Percentiles rank a stretch among this genome's conserved stretches.
Evolutionary conservation across 2,329 filamentous ascomycete species (phyloP).

Genomic region (Lachnum nothofagi): DNA sequence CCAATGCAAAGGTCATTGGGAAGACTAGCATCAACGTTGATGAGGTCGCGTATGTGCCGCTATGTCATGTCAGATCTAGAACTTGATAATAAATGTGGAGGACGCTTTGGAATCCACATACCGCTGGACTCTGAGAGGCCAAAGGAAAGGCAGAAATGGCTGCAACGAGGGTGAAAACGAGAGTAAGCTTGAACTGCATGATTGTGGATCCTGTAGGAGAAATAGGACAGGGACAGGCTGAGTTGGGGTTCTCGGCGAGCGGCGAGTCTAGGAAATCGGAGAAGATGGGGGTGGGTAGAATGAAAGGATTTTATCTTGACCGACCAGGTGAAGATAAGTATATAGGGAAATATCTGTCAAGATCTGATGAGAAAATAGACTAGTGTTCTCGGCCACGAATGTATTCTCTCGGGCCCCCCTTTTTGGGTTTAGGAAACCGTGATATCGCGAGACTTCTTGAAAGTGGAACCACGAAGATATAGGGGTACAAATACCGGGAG

Average conservation of each 20-base stretch:
- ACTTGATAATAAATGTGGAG: background rate
- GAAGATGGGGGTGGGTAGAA: no score
- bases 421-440: no score
- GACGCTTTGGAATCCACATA: background rate
- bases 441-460: no score
- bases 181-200: slow-evolving; percentile 3
- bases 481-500: no score
- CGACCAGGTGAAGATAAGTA: no score
- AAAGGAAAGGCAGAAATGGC: slow-evolving; percentile 9
- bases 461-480: no score
- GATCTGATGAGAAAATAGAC: no score
- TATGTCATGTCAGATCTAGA: background rate
- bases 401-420: no score
- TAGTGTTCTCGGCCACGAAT: no score
- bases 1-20: slow-evolving; percentile 18
- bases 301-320: background rate
- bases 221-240: no score
- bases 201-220: background rate
- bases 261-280: no score
- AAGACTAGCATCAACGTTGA: slow-evolving; percentile 6
- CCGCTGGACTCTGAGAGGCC: background rate
- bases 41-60: slow-evolving; percentile 5
- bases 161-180: background rate
- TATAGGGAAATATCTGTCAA: background rate
- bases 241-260: no score